Evolutionary conservation across 2,329 filamentous ascomycete genomes (phyloP), one percentile per base, ranked within the genome.

Genomic region (Monilinia fructicola): DNA sequence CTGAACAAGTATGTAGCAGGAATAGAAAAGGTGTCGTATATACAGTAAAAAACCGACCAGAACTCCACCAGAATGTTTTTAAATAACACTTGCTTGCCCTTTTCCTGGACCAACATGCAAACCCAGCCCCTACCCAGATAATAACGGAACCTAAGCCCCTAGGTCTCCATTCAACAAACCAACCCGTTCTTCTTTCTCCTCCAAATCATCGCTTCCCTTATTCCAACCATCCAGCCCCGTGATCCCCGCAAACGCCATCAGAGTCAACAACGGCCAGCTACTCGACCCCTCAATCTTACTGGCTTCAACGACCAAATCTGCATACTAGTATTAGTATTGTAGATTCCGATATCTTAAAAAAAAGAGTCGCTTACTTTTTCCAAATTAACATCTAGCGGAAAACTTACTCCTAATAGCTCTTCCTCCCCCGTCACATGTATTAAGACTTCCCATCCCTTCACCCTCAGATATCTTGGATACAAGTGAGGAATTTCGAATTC

Each of bases 261-360:
- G 38, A 1, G 52, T 55, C 10, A 64, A 28, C 42, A 58, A 64
- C 14, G 62, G 62, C 54, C 42, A 64, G 26, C 62, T 58, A 40
- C 31, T 64, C 6, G 42, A 26, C 4, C 62, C 42, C n/a, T 64
- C 62, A 64, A 48, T 12, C 53, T 54, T 44, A 64, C 40, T 21
- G 62, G 53, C 23, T 28, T 64, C 35, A 64, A 11, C 6, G 62
- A 58, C 62, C 62, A 64, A 48, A 64, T 56, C 62, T 64, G 62
- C 62, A 28, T 26, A 21, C 62, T 50, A 21, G 54, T 64, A 40
- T 56, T 58, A 62, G 48, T 26, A 58, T 64, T 64, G 46, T 48
- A 64, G 40, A 58, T 50, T 40, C 10, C 18, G 62, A 64, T 9
- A 31, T 58, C 62, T 62, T 7, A 42, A 62, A 42, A 64, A 64